Conservation (phyloP, 805 yeast species). For the Brettanomyces custersianus region DNA sequence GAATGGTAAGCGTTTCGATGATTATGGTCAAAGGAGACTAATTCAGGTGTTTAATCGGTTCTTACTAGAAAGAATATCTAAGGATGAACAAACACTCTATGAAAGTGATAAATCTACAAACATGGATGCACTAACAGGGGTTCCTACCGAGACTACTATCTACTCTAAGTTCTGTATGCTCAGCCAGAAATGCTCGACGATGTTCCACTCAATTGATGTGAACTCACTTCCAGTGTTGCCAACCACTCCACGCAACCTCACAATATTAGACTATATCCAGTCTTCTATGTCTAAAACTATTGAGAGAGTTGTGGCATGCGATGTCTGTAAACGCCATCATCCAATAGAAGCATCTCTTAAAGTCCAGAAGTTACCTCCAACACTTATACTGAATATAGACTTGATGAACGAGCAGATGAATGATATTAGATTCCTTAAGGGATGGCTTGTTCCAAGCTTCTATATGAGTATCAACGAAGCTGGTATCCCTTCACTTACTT, state of each 20-base stretch:
- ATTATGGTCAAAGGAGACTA: conserved; percentile 33
- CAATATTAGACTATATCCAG: conserved; percentile 51
- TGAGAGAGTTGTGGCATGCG: conserved; percentile 45
- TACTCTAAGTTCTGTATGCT: conserved; percentile 32
- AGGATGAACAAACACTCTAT: conserved; percentile 36
- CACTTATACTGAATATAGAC: conserved; percentile 53
- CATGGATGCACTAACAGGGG: conserved; percentile 29
- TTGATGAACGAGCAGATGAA: conserved; percentile 47
- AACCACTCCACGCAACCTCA: conserved; percentile 18
- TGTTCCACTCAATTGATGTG: conserved; percentile 35
- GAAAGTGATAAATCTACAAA: conserved; percentile 9
- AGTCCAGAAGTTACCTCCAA: conserved; percentile 52
- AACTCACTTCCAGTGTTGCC: conserved; percentile 28
- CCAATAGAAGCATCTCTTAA: conserved; percentile 43
- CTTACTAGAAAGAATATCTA: conserved; percentile 40
- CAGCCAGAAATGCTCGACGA: conserved; percentile 25
- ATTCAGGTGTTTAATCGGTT: conserved; percentile 52
- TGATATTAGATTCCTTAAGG: conserved; percentile 36
- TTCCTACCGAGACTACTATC: conserved; percentile 33
- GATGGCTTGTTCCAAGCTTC: conserved; percentile 59
- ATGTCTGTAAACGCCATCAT: conserved; percentile 42
- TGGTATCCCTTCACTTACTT: conserved; percentile 20
- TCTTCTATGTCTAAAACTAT: conserved; percentile 45
- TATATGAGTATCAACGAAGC: conserved; percentile 25
- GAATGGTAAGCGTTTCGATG: conserved; percentile 37